Base-by-base conservation (phyloP, 1,284 basidiomycete genomes). In the Paramarasmius palmivorus region DNA sequence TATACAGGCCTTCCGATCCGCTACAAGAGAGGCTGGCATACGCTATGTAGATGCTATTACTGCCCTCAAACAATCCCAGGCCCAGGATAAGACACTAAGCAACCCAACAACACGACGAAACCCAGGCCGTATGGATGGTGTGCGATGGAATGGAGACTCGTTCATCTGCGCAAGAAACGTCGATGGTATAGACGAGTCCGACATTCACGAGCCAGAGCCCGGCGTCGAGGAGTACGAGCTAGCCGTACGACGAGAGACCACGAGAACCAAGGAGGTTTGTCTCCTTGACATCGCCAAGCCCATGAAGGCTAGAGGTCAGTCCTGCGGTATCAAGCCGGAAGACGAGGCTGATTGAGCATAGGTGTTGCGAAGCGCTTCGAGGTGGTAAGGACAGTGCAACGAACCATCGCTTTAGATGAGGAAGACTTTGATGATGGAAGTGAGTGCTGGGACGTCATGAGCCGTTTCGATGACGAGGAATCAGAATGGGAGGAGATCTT, bases 91-190 rank as follows among this genome's bases (percentile, higher is more conserved):
- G 50, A 40, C 34, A 1, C 47, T 3, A 45, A 55, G 38, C 25
- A 25, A 15, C 56, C 53, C 2, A 29, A 23, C 8, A 50, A 38
- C 38, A 19, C 61, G 62, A 2, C 54, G 62, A 10, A 65, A 63
- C 40, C 59, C 59, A 3, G 62, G 63, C 9, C 54, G 63, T 10
- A 63, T 62, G 62, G 63, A 65, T 37, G 63, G 63, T 15, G 52
- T 58, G 8, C 54, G 48, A 44, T 65, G 63, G 63, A 62, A 61
- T 35, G 61, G 61, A 14, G 54, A 56, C 50, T 61, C 59, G 5
- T 63, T 65, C 46, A 55, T 62, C 22, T 61, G 58, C 29, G 39
- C 59, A 1, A 37, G 45, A 1, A 49, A 58, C 12, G 59, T 65
- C 2, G 63, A 63, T 48, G 57, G 55, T n/a, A 52, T 25, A 7